Evolutionary conservation across 1,284 basidiomycete genomes (phyloP), one percentile per base, ranked within the genome.

Genomic region (Rhodofomes roseus): DNA sequence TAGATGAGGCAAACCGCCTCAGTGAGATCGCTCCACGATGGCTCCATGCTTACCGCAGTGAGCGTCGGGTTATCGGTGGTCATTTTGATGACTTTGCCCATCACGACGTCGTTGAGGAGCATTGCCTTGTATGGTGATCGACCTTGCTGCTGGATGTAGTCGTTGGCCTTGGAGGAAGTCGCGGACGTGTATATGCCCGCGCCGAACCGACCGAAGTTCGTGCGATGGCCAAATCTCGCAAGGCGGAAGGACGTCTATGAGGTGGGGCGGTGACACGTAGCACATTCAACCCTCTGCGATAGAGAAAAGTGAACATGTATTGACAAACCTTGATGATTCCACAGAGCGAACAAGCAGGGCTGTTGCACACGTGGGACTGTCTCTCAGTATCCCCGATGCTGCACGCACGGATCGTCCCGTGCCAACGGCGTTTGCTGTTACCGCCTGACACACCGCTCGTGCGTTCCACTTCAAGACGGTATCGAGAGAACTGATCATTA

Each of bases 51-150:
- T 46, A 70, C 70, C 66, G 65, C 22, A 4, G 60, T 68, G 16
- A 69, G 61, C 20, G 14, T 56, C 23, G 61, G 9, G 36, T 66
- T 23, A 22, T 36, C 54, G 14, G 11, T 37, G 0, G 37, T 62
- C 27, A 70, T 56, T 54, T 70, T 70, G 37, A 41, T 55, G 9
- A 55, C 55, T n/a, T 67, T 66, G 14, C 68, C 68, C 56, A 70
- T 54, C 4, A 70, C 61, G 12, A 70, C 68, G 18, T 68, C 65
- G 54, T 62, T 70, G 20, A 70, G 43, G 25, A 69, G 62, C 59
- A 69, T 58, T 12, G 66, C 59, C 25, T 43, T 60, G 61, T 63
- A 68, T 20, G 52, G 55, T 18, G 68, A 68, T 2, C 55, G 55
- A 22, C 56, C 55, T 14, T 12, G 46, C 40, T 67, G 63, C 1